These are phyloP conservation scores for Clarireedia monteithiana DNA, from an alignment of 2,329 filamentous ascomycete genomes.

Conservation along the genomic window DNA sequence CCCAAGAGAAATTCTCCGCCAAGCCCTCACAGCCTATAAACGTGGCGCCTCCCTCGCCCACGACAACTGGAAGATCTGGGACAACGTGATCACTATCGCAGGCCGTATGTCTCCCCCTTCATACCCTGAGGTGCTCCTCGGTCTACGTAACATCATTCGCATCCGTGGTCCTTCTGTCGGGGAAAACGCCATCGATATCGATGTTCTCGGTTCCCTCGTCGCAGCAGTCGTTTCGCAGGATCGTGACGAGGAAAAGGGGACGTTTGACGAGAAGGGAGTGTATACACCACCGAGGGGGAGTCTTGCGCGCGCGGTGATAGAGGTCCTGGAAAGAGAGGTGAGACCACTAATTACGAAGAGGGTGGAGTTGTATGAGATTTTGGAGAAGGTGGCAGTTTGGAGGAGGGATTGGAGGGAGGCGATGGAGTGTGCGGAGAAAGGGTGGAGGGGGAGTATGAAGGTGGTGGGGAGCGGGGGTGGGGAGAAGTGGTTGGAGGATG, in stretches of 20 bases:
- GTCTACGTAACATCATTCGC: constrained; percentile 66
- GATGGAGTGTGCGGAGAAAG: constrained; percentile 79
- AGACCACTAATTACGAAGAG: constrained; percentile 78
- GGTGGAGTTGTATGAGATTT: constrained; percentile 67
- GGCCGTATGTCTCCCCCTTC: constrained; percentile 69
- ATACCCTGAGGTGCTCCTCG: constrained; percentile 67
- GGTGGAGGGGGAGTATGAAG: constrained; percentile 62
- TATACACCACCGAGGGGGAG: constrained; percentile 49
- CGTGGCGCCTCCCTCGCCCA: constrained; percentile 76
- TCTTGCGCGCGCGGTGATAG: constrained; percentile 53
- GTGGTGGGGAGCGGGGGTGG: constrained; percentile 12
- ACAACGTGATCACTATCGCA: constrained; percentile 86
- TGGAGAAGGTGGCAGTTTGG: constrained; percentile 68
- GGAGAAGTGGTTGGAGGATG: constrained; percentile 33
- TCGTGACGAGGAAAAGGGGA: constrained; percentile 24
- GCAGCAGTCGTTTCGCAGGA: constrained; percentile 54
- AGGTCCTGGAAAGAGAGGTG: constrained; percentile 66
- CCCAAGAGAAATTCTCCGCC: constrained; percentile 47
- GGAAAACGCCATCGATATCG: constrained; percentile 70
- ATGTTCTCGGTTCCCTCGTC: constrained; percentile 64
- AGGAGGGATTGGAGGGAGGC: constrained; percentile 61
- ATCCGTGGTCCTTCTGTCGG: constrained; percentile 58
- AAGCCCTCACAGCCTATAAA: constrained; percentile 79
- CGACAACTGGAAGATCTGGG: constrained; percentile 90
- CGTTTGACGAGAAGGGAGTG: constrained; percentile 17